These are phyloP conservation scores for Schizochytrium sp. DNA, from an alignment of 108 stramenopile genomes.

Conservation along the genomic window DNA sequence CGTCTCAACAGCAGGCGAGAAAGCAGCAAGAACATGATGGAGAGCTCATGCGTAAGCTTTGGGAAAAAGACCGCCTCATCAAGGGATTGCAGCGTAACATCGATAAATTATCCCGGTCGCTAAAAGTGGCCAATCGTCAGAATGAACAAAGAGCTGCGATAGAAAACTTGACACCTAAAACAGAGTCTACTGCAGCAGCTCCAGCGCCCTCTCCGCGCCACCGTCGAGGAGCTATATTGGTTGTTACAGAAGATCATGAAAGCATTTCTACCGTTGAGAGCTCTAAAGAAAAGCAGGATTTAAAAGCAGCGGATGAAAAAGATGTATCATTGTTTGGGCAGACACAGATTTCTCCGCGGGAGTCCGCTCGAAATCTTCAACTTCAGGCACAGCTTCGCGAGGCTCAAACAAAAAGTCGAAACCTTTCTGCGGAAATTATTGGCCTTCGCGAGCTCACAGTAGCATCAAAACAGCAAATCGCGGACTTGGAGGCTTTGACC, in stretches of 20 bases:
- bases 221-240: too few relatives aligned
- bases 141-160: background rate
- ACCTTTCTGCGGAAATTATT: background rate
- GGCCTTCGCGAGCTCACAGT: background rate
- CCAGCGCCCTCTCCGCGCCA: too few relatives aligned
- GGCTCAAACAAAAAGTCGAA: background rate
- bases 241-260: too few relatives aligned
- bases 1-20: background rate
- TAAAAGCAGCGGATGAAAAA: background rate
- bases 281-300: too few relatives aligned
- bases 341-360: background rate
- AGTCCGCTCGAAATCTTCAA: background rate
- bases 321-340: background rate
- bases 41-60: background rate
- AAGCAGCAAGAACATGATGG: background rate
- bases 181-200: too few relatives aligned
- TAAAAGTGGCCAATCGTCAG: background rate
- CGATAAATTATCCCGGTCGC: background rate
- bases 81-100: background rate
- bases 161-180: too few relatives aligned
- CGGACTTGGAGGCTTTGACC: background rate
- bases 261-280: too few relatives aligned
- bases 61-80: conserved; percentile 17
- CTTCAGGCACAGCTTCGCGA: background rate
- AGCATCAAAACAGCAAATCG: background rate